These are phyloP conservation scores for Trichophyton schoenleinii DNA, from an alignment of 2,329 filamentous ascomycete genomes.

Conservation along the genomic window DNA sequence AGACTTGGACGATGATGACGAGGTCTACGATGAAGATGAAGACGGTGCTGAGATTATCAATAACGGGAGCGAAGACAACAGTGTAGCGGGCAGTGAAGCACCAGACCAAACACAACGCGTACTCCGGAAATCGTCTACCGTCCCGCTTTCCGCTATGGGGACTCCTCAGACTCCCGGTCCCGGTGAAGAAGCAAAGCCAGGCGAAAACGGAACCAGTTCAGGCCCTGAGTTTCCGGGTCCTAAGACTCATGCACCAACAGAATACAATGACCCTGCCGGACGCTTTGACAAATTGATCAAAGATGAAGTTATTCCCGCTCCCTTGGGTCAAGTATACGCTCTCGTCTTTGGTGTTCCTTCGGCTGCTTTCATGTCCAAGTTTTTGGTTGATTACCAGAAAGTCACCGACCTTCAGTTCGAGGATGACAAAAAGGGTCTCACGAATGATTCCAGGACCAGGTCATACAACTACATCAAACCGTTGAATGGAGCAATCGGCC, in stretches of 20 bases:
- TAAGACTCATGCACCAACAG: slow-evolving; percentile 66
- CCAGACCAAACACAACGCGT: slow-evolving; percentile 40
- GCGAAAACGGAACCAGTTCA: slow-evolving; percentile 31
- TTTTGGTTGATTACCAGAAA: slow-evolving; percentile 76
- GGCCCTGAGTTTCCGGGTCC: slow-evolving; percentile 67
- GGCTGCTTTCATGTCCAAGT: slow-evolving; percentile 70
- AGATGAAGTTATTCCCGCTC: slow-evolving; percentile 75
- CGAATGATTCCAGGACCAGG: slow-evolving; percentile 60
- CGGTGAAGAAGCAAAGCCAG: slow-evolving; percentile 30
- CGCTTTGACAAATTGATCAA: slow-evolving; percentile 79
- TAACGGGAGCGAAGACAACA: slow-evolving; percentile 42
- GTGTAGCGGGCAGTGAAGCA: slow-evolving; percentile 42
- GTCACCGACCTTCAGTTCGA: slow-evolving; percentile 77
- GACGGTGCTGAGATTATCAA: slow-evolving; percentile 44
- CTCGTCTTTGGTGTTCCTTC: slow-evolving; percentile 76
- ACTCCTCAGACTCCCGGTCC: slow-evolving; percentile 25
- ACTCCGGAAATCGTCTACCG: slow-evolving; percentile 58
- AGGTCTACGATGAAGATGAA: slow-evolving; percentile 42
- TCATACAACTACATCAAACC: slow-evolving; percentile 87
- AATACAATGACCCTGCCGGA: slow-evolving; percentile 63
- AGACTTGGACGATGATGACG: slow-evolving; percentile 62
- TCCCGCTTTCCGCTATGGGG: slow-evolving; percentile 23
- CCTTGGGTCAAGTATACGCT: slow-evolving; percentile 81
- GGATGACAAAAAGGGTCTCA: slow-evolving; percentile 64
- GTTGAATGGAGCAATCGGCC: slow-evolving; percentile 68